Evolutionary conservation across 768 basidiomycete species (phyloP).

Genomic region (Pulveroboletus sp.): DNA sequence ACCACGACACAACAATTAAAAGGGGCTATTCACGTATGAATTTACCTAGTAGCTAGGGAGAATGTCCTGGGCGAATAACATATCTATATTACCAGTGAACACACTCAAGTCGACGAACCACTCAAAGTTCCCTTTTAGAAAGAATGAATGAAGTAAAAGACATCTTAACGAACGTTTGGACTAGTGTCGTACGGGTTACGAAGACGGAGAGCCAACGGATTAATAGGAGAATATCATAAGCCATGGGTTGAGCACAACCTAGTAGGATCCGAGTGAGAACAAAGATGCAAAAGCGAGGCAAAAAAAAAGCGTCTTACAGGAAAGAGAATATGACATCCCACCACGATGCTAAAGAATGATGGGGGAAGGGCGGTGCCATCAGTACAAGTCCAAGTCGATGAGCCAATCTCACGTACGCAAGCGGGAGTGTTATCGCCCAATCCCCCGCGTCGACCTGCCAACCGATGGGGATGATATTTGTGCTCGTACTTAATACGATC

Average conservation of each 20-base stretch:
- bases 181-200: too few species aligned
- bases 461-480: conserved; percentile 48
- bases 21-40: too few species aligned
- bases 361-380: background rate
- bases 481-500: conserved; percentile 46
- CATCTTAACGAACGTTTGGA: background rate
- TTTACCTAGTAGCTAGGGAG: too few species aligned
- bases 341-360: conserved; percentile 36
- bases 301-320: conserved; percentile 46
- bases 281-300: conserved; percentile 17
- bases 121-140: too few species aligned
- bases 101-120: too few species aligned
- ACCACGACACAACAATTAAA: too few species aligned
- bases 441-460: conserved; percentile 58
- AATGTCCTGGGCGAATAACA: too few species aligned
- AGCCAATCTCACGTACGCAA: conserved; percentile 39
- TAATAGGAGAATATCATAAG: conserved; percentile 75
- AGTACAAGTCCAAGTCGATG: background rate
- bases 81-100: too few species aligned
- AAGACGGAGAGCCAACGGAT: background rate
- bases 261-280: conserved; percentile 15
- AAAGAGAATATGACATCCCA: conserved; percentile 65
- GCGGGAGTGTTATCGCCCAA: conserved; percentile 74
- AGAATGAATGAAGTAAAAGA: too few species aligned
- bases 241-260: conserved; percentile 86